Conservation (phyloP, 495 filamentous ascomycete genomes). For the Cercophora sp. region DNA sequence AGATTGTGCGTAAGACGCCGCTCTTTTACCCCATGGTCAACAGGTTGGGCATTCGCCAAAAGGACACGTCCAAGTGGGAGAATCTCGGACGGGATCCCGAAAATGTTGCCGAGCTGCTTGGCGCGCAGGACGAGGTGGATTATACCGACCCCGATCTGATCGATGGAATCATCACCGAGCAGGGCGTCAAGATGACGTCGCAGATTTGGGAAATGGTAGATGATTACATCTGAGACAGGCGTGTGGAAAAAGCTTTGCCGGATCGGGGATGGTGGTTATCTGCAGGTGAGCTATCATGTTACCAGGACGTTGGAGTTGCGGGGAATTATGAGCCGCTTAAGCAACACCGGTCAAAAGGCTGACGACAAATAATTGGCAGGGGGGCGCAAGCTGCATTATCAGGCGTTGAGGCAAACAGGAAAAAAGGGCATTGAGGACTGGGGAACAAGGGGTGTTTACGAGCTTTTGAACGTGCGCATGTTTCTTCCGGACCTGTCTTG, state of each 20-base stretch:
- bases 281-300: no score
- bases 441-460: no score
- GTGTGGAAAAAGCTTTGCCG: no score
- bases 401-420: neutral
- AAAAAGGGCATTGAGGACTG: no score
- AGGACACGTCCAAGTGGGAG: constrained; percentile 63
- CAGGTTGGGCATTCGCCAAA: constrained; percentile 55
- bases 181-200: constrained; percentile 39
- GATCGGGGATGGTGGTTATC: no score
- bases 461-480: no score
- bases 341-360: neutral
- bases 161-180: constrained; percentile 35
- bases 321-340: no score
- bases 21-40: constrained; percentile 23
- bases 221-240: constrained; percentile 25
- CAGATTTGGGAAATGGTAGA: constrained; percentile 35
- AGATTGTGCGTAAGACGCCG: constrained; percentile 40
- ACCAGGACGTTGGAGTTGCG: no score
- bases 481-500: no score
- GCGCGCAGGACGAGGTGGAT: constrained; percentile 58
- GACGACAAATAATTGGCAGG: neutral
- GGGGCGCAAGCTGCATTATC: neutral
- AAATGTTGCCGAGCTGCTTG: constrained; percentile 27
- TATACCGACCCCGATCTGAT: constrained; percentile 59
- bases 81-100: constrained; percentile 37